Evolutionary conservation across 2,329 filamentous ascomycete species (phyloP).

Genomic region (Sporothrix dimorphospora): DNA sequence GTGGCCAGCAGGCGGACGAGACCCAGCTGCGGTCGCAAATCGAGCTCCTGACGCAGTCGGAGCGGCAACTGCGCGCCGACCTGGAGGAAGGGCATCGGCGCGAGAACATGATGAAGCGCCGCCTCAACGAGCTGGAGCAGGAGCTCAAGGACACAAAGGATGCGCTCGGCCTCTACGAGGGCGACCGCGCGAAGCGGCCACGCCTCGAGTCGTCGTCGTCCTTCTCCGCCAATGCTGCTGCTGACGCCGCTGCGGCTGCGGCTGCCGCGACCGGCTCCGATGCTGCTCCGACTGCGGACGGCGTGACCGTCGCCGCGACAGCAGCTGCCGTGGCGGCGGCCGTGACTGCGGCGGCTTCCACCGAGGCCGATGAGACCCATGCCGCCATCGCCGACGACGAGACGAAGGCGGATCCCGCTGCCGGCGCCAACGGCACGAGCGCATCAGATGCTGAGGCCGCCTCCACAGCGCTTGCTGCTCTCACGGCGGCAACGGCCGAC

Average conservation of each 20-base stretch:
- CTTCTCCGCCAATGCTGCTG: slow-evolving; percentile 8
- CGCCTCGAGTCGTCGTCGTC: slow-evolving; percentile 34
- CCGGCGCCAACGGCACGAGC: neutral
- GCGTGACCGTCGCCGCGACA: slow-evolving; percentile 13
- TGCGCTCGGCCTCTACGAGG: slow-evolving; percentile 37
- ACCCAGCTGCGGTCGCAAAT: slow-evolving; percentile 54
- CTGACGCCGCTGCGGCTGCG: slow-evolving; percentile 4
- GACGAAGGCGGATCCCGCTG: neutral
- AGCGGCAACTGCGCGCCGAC: slow-evolving; percentile 61
- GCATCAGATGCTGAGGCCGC: neutral
- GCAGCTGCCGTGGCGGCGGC: slow-evolving; percentile 19
- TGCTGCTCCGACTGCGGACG: neutral
- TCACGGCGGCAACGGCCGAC: slow-evolving; percentile 2
- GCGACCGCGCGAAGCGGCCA: slow-evolving; percentile 39
- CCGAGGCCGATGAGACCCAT: neutral
- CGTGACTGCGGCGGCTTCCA: neutral
- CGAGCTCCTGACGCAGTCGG: slow-evolving; percentile 59
- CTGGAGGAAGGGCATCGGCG: slow-evolving; percentile 77
- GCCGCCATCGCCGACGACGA: neutral
- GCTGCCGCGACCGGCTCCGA: neutral
- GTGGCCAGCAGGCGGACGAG: slow-evolving; percentile 51
- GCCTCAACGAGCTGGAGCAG: slow-evolving; percentile 76
- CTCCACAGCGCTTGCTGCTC: neutral
- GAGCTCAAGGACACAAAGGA: slow-evolving; percentile 50
- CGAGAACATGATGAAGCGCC: slow-evolving; percentile 80